Conservation (phyloP, 1,139 yeast genomes). For the Zygotorulaspora mrakii region DNA sequence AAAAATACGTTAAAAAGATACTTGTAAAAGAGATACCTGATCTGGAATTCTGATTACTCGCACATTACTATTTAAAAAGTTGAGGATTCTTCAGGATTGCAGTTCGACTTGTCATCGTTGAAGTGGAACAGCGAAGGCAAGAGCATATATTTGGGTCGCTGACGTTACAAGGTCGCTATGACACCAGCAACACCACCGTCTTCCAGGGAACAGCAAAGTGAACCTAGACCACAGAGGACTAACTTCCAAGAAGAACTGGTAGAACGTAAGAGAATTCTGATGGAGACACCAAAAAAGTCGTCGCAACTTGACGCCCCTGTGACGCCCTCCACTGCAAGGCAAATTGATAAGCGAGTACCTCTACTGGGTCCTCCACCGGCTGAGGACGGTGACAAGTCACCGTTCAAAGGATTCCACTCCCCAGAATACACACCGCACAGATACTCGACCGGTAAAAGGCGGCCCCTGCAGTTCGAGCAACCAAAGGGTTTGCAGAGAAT, state of each 20-base stretch:
- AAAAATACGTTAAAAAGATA: too few relatives aligned
- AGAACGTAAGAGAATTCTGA: slow-evolving; percentile 3
- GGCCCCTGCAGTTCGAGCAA: slow-evolving; percentile 8
- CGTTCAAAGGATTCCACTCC: slow-evolving; percentile 29
- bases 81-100: too few relatives aligned
- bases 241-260: slow-evolving; percentile 8
- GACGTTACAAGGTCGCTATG: slow-evolving; percentile 13
- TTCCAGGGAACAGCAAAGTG: slow-evolving; percentile 22
- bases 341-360: slow-evolving; percentile 16
- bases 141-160: too few relatives aligned
- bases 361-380: slow-evolving; percentile 16
- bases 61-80: background rate
- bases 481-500: slow-evolving; percentile 15
- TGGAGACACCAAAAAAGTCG: slow-evolving; percentile 22
- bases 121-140: too few relatives aligned
- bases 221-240: slow-evolving; percentile 3
- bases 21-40: too few relatives aligned
- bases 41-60: background rate
- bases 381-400: slow-evolving; percentile 12
- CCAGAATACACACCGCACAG: slow-evolving; percentile 33
- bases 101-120: too few relatives aligned
- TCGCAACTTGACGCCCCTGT: slow-evolving; percentile 22
- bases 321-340: slow-evolving; percentile 31
- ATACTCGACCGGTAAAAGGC: slow-evolving; percentile 10
- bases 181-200: slow-evolving; percentile 36